phyloP scores from a whole-genome alignment of 768 basidiomycete genomes.

The Rhizopogon salebrosus region DNA sequence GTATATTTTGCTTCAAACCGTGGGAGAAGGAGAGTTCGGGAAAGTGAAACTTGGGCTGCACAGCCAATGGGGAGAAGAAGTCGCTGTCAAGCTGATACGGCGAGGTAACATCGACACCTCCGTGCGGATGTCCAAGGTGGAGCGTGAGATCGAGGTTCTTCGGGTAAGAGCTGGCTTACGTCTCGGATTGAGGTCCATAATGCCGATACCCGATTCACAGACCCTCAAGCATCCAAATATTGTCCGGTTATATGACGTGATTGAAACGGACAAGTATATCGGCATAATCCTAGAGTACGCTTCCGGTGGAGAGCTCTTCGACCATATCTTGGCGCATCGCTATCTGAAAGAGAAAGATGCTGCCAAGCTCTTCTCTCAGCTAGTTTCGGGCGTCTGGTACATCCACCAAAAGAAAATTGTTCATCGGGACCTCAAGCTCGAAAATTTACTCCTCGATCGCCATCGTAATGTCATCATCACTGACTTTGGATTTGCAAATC shows the following conservation, averaged over 20 bases:
- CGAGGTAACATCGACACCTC: slow-evolving; percentile 85
- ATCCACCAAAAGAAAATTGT: slow-evolving; percentile 99
- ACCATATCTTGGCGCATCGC: slow-evolving; percentile 96
- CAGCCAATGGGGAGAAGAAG: slow-evolving; percentile 90
- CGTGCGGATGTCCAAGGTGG: slow-evolving; percentile 89
- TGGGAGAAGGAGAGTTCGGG: slow-evolving; percentile 98
- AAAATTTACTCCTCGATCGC: slow-evolving; percentile 95
- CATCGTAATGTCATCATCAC: slow-evolving; percentile 99
- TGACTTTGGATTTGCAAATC: slow-evolving; percentile 98
- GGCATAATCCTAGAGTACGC: slow-evolving; percentile 99
- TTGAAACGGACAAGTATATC: slow-evolving; percentile 99
- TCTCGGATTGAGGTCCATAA: not conserved
- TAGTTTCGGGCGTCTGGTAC: slow-evolving; percentile 98
- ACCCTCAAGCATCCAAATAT: slow-evolving; percentile 96
- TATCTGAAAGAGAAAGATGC: slow-evolving; percentile 95
- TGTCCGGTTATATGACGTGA: slow-evolving; percentile 95
- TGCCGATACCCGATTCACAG: slow-evolving; percentile 36
- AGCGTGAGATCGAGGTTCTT: slow-evolving; percentile 95
- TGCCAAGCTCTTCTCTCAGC: slow-evolving; percentile 92
- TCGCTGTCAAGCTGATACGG: slow-evolving; percentile 96
- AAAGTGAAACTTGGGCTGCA: slow-evolving; percentile 99
- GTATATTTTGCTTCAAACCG: slow-evolving; percentile 90
- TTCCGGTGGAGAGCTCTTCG: slow-evolving; percentile 96
- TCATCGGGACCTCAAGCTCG: slow-evolving; percentile 97
- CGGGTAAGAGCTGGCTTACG: slow-evolving; percentile 50